phyloP scores from a whole-genome alignment of 164 flowering plant genomes.

The Vitis labrusca region DNA sequence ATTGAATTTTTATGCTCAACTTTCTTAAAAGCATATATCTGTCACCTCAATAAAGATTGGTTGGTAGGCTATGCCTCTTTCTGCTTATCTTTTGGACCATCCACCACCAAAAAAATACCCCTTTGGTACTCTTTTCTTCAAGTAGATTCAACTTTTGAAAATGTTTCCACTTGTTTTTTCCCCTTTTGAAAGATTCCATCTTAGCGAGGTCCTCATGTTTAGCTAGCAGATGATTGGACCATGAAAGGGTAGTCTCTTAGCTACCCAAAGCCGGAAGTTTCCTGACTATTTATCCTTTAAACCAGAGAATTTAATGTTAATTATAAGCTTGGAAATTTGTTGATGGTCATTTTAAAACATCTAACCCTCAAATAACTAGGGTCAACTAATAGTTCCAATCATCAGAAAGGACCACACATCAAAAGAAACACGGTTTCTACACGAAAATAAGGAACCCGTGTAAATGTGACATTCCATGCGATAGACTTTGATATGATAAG shows the following conservation, averaged over 20 bases:
- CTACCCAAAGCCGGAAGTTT: no score
- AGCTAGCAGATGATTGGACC: conserved; percentile 6
- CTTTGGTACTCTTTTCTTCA: not conserved
- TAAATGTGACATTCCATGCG: conserved; percentile 1
- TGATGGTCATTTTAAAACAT: no score
- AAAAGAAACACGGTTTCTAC: not conserved
- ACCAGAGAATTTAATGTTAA: no score
- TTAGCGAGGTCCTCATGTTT: conserved; percentile 17
- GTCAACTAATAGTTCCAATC: conserved; percentile 5
- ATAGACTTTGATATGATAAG: conserved; percentile 21
- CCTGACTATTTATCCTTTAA: no score
- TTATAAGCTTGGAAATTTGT: no score
- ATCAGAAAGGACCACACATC: conserved; percentile 15
- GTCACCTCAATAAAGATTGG: conserved; percentile 2
- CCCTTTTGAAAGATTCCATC: conserved; percentile 18
- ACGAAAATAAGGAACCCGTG: not conserved
- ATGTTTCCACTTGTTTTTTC: not conserved
- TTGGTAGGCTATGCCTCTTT: conserved; percentile 15
- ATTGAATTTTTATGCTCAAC: conserved; percentile 1
- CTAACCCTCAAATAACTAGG: no score
- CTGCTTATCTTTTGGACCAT: conserved; percentile 26
- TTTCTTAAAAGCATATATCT: not conserved
- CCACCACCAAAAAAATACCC: conserved; percentile 19
- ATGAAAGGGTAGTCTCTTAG: no score
- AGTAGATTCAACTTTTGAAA: conserved; percentile 17